Conservation (phyloP, 805 yeast species). For the Alloascoidea africana region DNA sequence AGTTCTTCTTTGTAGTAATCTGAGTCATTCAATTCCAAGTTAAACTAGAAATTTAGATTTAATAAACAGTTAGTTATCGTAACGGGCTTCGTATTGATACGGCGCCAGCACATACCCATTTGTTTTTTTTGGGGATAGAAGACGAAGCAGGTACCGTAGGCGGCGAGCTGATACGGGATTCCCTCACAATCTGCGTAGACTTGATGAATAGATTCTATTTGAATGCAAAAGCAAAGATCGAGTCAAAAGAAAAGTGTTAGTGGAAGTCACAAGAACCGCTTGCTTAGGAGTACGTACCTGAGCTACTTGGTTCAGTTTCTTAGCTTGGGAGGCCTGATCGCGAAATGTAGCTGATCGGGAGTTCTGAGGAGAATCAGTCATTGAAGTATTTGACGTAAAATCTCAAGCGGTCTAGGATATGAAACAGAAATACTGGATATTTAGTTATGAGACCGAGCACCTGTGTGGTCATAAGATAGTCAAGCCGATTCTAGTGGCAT, state of each 20-base stretch:
- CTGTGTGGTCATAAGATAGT: no score
- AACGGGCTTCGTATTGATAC: constrained; percentile 1
- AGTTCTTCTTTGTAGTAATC: constrained; percentile 38
- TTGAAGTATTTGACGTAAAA: no score
- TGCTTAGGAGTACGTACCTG: constrained; percentile 19
- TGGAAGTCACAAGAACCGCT: no score
- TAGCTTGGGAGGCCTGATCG: constrained; percentile 1
- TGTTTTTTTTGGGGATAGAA: constrained; percentile 11
- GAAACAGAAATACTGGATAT: no score
- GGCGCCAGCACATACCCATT: constrained; percentile 9
- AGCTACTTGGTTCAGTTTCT: constrained; percentile 10
- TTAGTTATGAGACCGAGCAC: no score
- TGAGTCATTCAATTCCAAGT: constrained; percentile 22
- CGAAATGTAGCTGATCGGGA: constrained; percentile 25
- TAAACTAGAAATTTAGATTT: constrained; percentile 20
- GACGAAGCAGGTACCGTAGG: constrained; percentile 10
- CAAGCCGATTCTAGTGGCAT: no score
- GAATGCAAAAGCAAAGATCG: no score
- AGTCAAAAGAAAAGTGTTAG: no score
- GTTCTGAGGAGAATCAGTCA: no score
- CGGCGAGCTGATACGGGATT: constrained; percentile 13
- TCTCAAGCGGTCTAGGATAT: no score
- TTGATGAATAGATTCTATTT: constrained; percentile 23
- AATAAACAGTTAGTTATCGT: no score
- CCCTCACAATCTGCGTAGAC: constrained; percentile 20